Conservation (phyloP, 1,284 basidiomycete species). For the Gomphus sp. region DNA sequence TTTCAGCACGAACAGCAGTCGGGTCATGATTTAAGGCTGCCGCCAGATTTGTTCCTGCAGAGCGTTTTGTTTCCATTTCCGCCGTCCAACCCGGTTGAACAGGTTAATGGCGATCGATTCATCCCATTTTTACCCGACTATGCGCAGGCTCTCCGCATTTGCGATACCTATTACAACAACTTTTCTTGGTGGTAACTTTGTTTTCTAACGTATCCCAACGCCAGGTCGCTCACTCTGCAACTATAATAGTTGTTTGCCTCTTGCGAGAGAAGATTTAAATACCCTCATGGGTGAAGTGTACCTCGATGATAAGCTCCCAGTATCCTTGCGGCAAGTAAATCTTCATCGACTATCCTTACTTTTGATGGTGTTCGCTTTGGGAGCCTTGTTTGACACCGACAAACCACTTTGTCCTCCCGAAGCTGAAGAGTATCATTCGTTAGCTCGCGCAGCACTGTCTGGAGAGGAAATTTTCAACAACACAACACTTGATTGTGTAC, state of each 20-base stretch:
- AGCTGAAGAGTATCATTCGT: constrained; percentile 48
- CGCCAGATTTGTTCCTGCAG: constrained; percentile 7
- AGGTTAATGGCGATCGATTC: constrained; percentile 2
- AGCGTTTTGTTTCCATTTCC: constrained; percentile 10
- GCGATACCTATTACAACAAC: constrained; percentile 5
- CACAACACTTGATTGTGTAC: constrained; percentile 11
- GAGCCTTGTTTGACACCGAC: constrained; percentile 38
- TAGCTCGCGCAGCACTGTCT: constrained; percentile 42
- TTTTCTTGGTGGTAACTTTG: constrained; percentile 9
- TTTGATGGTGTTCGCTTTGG: constrained; percentile 45
- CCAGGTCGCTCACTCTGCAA: neutral
- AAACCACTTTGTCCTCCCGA: constrained; percentile 34
- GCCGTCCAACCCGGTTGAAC: constrained; percentile 5
- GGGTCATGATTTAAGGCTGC: neutral
- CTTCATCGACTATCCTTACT: constrained; percentile 42
- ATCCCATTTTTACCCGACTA: constrained; percentile 3
- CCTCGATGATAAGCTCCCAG: neutral
- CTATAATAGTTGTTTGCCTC: constrained; percentile 1
- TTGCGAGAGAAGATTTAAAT: constrained; percentile 6
- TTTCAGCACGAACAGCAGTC: neutral
- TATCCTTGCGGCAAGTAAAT: neutral
- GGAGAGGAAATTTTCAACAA: constrained; percentile 10
- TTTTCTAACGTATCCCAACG: neutral
- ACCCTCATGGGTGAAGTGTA: constrained; percentile 1
- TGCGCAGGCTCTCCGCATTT: constrained; percentile 1